Percentiles rank a stretch among this genome's conserved stretches.
These are phyloP conservation scores for Cymbidium sinense DNA, from an alignment of 106 monocot species.

Conservation along the genomic window DNA sequence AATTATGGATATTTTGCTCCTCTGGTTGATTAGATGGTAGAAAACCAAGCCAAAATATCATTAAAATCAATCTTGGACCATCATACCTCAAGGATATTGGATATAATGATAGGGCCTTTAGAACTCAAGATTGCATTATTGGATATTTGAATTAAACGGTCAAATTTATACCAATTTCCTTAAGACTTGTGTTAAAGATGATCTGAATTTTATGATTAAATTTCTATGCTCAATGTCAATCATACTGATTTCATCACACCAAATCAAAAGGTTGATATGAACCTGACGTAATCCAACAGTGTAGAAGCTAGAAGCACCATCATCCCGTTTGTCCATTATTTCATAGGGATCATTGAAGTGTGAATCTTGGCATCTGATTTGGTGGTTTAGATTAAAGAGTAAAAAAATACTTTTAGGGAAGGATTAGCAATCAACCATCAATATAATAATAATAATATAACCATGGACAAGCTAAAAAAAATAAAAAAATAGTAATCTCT, in stretches of 20 bases:
- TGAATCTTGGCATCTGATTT: no score
- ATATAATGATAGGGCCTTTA: no score
- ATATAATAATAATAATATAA: no score
- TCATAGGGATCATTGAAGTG: no score
- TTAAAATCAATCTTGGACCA: neutral
- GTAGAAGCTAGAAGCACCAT: no score
- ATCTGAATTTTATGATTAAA: neutral
- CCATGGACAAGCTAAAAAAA: no score
- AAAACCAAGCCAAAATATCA: neutral
- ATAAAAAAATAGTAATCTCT: no score
- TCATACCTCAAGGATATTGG: neutral
- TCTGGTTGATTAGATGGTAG: neutral
- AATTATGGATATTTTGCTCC: neutral
- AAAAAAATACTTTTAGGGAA: no score
- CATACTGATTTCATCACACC: no score
- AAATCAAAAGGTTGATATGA: neutral
- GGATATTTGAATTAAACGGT: neutral
- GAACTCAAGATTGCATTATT: neutral
- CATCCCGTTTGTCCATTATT: no score
- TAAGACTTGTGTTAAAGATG: neutral
- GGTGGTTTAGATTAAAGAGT: no score
- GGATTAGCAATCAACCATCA: no score
- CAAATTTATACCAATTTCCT: neutral
- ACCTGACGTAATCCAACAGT: neutral
- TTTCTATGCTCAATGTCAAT: neutral